Conservation (phyloP, 257 asterid genomes). For the Penstemon newberryi region DNA sequence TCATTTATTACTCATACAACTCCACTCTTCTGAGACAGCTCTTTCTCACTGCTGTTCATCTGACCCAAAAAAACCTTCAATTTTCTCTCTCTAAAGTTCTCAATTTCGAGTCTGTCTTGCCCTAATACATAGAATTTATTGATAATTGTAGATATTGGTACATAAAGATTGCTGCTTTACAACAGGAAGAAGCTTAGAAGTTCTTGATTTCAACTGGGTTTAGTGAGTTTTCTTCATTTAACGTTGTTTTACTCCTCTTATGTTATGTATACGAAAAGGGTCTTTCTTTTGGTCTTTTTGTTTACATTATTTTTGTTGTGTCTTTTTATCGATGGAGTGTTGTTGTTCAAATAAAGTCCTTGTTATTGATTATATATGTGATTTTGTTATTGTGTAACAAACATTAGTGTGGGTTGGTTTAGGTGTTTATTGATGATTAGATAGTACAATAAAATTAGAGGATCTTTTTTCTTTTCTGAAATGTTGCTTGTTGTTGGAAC, state of each 20-base stretch:
- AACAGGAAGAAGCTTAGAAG: conserved; percentile 19
- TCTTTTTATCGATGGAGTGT: not conserved
- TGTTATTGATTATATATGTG: not conserved
- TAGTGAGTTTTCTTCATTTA: conserved; percentile 50
- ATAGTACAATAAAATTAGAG: not conserved
- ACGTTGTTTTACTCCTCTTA: conserved; percentile 23
- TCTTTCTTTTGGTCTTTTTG: conserved; percentile 14
- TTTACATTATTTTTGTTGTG: conserved; percentile 13
- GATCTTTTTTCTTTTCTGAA: not conserved
- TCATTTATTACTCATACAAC: conserved; percentile 59
- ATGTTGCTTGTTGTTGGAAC: conserved; percentile 12
- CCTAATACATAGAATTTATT: conserved; percentile 18
- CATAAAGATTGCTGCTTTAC: conserved; percentile 31
- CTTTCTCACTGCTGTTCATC: conserved; percentile 34
- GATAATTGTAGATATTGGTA: conserved; percentile 4
- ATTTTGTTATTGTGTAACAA: conserved; percentile 14
- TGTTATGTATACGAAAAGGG: conserved; percentile 31
- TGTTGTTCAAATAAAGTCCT: not conserved
- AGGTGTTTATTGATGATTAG: not conserved
- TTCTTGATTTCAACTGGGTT: conserved; percentile 39
- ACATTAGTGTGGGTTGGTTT: conserved; percentile 12
- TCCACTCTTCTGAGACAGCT: conserved; percentile 33
- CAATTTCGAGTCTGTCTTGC: conserved; percentile 14
- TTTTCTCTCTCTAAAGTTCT: conserved; percentile 40
- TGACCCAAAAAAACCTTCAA: conserved; percentile 27